A percentile compares a stretch with the other conserved stretches of the same genome.
phyloP scores from a whole-genome alignment of 2,329 filamentous ascomycete species.

The Corinectria fuckeliana region DNA sequence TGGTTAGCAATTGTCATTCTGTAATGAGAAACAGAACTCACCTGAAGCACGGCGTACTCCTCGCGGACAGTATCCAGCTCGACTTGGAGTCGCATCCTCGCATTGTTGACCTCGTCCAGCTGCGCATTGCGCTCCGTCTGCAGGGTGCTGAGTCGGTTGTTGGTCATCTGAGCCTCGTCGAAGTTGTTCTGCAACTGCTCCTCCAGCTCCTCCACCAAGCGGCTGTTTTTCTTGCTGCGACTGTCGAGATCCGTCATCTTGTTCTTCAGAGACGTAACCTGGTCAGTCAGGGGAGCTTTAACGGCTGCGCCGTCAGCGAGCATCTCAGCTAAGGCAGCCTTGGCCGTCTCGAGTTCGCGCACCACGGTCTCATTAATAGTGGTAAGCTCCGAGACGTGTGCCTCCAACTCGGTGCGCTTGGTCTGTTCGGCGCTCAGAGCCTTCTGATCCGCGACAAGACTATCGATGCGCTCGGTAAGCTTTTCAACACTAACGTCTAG shows the following conservation, averaged over 20 bases:
- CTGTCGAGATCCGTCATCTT: constrained; percentile 67
- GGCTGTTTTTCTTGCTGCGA: constrained; percentile 87
- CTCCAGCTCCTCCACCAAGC: constrained; percentile 93
- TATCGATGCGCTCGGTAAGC: constrained; percentile 66
- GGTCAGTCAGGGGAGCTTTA: constrained; percentile 58
- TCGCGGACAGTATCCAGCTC: constrained; percentile 73
- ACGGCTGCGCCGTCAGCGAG: constrained; percentile 52
- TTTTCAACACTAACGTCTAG: constrained; percentile 72
- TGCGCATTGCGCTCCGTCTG: constrained; percentile 77
- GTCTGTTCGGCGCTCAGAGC: constrained; percentile 65
- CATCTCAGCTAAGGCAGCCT: constrained; percentile 59
- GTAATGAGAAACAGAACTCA: constrained; percentile 51
- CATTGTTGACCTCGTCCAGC: constrained; percentile 78
- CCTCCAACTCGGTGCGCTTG: constrained; percentile 63
- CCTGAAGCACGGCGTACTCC: constrained; percentile 80
- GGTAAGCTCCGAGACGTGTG: constrained; percentile 61
- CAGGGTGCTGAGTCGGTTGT: constrained; percentile 83
- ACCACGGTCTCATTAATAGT: constrained; percentile 65
- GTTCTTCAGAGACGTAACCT: constrained; percentile 68
- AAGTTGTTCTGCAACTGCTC: constrained; percentile 95
- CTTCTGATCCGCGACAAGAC: constrained; percentile 64
- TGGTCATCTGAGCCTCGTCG: constrained; percentile 86
- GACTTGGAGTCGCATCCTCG: constrained; percentile 66
- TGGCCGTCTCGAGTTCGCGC: constrained; percentile 67
- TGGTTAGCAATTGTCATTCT: constrained; percentile 33